phyloP scores from a whole-genome alignment of 2,329 filamentous ascomycete species.

The Didymella lethalis region DNA sequence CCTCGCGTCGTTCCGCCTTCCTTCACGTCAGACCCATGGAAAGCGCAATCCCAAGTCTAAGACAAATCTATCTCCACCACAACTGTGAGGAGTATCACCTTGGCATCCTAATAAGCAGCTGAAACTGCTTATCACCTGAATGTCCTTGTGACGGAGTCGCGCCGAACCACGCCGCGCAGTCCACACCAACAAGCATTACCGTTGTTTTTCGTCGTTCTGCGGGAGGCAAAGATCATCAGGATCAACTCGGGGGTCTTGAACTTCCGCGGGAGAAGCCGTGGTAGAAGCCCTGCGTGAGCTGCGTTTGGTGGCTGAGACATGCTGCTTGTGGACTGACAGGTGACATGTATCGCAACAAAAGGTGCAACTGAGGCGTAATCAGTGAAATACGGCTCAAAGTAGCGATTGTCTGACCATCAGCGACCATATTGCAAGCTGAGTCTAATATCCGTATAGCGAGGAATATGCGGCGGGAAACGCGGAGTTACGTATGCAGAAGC shows the following conservation, averaged over 20 bases:
- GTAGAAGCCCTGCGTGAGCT: slow-evolving; percentile 6
- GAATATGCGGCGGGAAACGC: slow-evolving; percentile 11
- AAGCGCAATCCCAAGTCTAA: not conserved
- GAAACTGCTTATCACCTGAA: slow-evolving; percentile 19
- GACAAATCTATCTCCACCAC: slow-evolving; percentile 2
- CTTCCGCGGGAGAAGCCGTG: slow-evolving; percentile 14
- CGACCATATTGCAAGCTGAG: not conserved
- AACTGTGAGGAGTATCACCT: not conserved
- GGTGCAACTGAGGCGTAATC: not conserved
- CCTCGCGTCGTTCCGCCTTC: slow-evolving; percentile 10
- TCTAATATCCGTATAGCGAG: not conserved
- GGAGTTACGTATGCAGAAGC: slow-evolving; percentile 14
- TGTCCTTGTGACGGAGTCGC: slow-evolving; percentile 10
- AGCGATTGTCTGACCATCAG: too few relatives aligned
- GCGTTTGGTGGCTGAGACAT: slow-evolving; percentile 14
- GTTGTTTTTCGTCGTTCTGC: slow-evolving; percentile 3
- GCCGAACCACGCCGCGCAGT: slow-evolving; percentile 6
- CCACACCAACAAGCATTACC: slow-evolving; percentile 2
- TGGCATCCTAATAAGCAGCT: slow-evolving; percentile 5
- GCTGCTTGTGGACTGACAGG: slow-evolving; percentile 3
- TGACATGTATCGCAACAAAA: not conserved
- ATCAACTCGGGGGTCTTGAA: not conserved
- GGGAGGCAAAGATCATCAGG: slow-evolving; percentile 14
- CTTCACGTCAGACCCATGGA: not conserved
- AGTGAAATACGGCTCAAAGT: not conserved